These are phyloP conservation scores for Tulasnella sp. DNA, from an alignment of 768 basidiomycete genomes.

Conservation along the genomic window DNA sequence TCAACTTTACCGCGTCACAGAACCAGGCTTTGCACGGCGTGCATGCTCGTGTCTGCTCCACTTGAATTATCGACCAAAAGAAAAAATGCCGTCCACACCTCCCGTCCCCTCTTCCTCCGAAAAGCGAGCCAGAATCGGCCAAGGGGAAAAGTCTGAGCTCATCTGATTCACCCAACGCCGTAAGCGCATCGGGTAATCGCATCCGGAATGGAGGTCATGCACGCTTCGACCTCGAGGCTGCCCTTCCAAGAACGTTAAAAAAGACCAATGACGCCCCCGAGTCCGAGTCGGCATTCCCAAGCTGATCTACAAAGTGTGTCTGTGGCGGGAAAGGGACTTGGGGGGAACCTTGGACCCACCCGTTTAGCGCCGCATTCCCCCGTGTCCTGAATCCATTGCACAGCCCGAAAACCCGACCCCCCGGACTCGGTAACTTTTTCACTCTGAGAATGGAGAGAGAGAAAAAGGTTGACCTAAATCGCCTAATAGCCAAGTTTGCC, in stretches of 20 bases:
- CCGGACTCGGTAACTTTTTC: background rate
- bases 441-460: background rate
- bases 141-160: background rate
- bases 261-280: background rate
- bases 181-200: background rate
- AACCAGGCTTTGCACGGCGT: too few relatives aligned
- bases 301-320: background rate
- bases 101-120: background rate
- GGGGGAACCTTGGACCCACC: background rate
- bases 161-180: background rate
- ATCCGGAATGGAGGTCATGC: background rate
- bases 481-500: background rate
- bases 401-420: background rate
- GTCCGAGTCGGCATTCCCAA: background rate
- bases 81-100: too few relatives aligned
- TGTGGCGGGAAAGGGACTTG: background rate
- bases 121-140: background rate
- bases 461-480: background rate
- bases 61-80: too few relatives aligned
- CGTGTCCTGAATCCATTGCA: background rate
- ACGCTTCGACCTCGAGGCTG: background rate
- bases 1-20: background rate
- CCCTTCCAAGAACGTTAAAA: background rate
- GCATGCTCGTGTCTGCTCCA: too few relatives aligned
- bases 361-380: background rate